Evolutionary conservation across 208 protist genomes (phyloP).

Genomic region (Acanthamoeba culbertsoni): DNA sequence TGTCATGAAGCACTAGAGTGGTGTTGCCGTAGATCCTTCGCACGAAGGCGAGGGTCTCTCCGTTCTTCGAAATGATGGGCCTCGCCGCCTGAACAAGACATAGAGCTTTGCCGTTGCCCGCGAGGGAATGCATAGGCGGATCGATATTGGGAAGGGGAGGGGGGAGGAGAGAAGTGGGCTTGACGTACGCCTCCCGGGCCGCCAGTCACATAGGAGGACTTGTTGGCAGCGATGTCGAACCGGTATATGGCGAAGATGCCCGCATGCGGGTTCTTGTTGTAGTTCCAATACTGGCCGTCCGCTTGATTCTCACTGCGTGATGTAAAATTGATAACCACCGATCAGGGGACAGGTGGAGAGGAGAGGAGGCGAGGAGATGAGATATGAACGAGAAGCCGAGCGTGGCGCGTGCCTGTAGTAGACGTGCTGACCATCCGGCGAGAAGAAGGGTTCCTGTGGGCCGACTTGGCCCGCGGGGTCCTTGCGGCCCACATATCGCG

Average conservation of each 20-base stretch:
- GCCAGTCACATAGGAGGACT: background rate
- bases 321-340: background rate
- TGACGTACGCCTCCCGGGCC: background rate
- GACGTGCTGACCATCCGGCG: background rate
- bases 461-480: constrained; percentile 3
- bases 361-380: background rate
- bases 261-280: constrained; percentile 56
- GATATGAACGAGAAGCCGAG: background rate
- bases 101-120: too few relatives aligned
- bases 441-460: constrained; percentile 39
- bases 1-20: background rate
- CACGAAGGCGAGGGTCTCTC: constrained; percentile 28
- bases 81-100: background rate
- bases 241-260: constrained; percentile 32
- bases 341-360: background rate
- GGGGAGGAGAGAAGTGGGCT: background rate
- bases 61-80: constrained; percentile 6
- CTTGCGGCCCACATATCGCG: background rate
- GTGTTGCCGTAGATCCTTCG: constrained; percentile 3
- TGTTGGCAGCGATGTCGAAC: background rate
- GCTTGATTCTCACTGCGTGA: background rate
- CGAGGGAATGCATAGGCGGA: too few relatives aligned
- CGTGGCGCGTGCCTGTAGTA: constrained; percentile 22
- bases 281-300: background rate
- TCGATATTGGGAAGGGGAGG: too few relatives aligned